phyloP scores from a whole-genome alignment of 2,329 filamentous ascomycete genomes.

The Fusarium succisae region DNA sequence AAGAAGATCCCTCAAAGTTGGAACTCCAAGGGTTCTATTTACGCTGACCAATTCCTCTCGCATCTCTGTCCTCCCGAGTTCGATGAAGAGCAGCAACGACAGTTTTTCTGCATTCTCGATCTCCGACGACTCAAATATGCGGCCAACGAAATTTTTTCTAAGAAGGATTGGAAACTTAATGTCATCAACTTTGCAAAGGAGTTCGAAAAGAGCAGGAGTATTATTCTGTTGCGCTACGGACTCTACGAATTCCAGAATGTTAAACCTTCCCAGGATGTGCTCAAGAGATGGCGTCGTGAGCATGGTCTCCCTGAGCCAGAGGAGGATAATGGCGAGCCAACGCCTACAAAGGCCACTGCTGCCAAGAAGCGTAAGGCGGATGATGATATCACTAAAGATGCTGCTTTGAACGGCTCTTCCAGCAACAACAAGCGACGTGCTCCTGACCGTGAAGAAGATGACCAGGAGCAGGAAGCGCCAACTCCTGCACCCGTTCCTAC shows the following conservation, averaged over 20 bases:
- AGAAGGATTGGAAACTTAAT: constrained; percentile 71
- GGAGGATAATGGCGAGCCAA: constrained; percentile 52
- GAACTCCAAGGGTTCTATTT: constrained; percentile 63
- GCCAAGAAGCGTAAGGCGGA: constrained; percentile 67
- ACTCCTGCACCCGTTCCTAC: constrained; percentile 45
- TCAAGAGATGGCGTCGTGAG: constrained; percentile 67
- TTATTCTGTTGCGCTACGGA: constrained; percentile 69
- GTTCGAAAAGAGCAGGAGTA: constrained; percentile 70
- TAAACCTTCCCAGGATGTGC: constrained; percentile 65
- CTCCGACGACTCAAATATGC: constrained; percentile 69
- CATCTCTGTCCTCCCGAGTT: constrained; percentile 67
- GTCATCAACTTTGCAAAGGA: constrained; percentile 71
- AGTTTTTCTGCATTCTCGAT: constrained; percentile 72
- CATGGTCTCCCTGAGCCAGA: constrained; percentile 63
- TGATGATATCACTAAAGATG: constrained; percentile 57
- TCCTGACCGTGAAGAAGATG: constrained; percentile 51
- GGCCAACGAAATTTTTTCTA: constrained; percentile 67
- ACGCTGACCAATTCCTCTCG: constrained; percentile 67
- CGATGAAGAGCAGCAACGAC: constrained; percentile 67
- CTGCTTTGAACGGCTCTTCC: constrained; percentile 47
- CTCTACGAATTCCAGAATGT: constrained; percentile 71
- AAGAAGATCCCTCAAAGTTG: constrained; percentile 64
- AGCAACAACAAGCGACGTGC: constrained; percentile 60
- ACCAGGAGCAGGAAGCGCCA: constrained; percentile 52
- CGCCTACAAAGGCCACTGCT: constrained; percentile 47